Conservation (phyloP, 768 basidiomycete species). For the Suillus subluteus region DNA sequence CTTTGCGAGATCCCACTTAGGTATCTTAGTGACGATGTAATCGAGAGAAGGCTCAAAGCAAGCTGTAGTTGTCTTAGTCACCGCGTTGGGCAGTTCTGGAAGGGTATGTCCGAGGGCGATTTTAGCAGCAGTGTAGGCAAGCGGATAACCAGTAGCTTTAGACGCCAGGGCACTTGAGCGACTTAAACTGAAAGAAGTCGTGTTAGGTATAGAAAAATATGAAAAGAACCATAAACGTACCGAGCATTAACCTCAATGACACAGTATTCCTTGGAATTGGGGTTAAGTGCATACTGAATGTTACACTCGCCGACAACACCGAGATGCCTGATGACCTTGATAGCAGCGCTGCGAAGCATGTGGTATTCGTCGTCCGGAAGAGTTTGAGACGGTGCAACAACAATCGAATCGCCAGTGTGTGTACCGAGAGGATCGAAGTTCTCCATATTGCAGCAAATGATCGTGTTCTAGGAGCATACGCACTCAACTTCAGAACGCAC, state of each 20-base stretch:
- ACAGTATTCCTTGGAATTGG: conserved; percentile 89
- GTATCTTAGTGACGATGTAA: conserved; percentile 99
- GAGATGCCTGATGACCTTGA: conserved; percentile 92
- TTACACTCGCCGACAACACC: conserved; percentile 96
- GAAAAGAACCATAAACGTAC: conserved; percentile 36
- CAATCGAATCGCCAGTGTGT: conserved; percentile 99
- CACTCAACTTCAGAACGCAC: conserved; percentile 20
- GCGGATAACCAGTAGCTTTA: conserved; percentile 98
- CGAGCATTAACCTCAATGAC: conserved; percentile 98
- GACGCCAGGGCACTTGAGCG: conserved; percentile 95
- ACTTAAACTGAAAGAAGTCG: conserved; percentile 52
- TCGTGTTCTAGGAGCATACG: conserved; percentile 73
- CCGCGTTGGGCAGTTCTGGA: conserved; percentile 97
- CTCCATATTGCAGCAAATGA: conserved; percentile 99
- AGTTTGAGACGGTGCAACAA: conserved; percentile 98
- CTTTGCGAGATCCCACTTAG: conserved; percentile 99
- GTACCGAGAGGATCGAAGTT: conserved; percentile 99
- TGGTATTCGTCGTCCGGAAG: conserved; percentile 98
- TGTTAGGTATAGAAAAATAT: conserved; percentile 6
- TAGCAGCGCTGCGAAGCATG: conserved; percentile 96
- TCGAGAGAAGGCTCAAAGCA: conserved; percentile 99
- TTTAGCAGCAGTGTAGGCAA: conserved; percentile 99
- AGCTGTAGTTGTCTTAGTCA: conserved; percentile 98
- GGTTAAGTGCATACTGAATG: conserved; percentile 98
- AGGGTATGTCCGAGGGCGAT: conserved; percentile 97